These are phyloP conservation scores for Aspergillus funiculosus DNA, from an alignment of 495 filamentous ascomycete genomes.

Conservation along the genomic window DNA sequence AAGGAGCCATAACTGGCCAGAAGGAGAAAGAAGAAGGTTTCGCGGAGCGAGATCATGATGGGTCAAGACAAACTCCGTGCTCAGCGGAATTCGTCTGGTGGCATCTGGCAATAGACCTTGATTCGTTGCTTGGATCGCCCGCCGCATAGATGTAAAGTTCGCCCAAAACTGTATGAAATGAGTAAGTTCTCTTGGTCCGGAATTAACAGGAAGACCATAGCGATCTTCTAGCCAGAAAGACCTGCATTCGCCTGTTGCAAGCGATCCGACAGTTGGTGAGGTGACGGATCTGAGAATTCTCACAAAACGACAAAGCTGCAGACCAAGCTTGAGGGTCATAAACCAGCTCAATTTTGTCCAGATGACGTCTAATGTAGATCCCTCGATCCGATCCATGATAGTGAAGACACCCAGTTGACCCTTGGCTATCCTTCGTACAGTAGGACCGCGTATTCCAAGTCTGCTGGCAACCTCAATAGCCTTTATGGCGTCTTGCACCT, in stretches of 20 bases:
- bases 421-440: too few relatives aligned
- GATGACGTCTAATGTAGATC: conserved; percentile 7
- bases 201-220: conserved; percentile 8
- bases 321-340: conserved; percentile 7
- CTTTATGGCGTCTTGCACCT: too few relatives aligned
- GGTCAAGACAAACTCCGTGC: background rate
- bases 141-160: too few relatives aligned
- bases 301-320: conserved; percentile 11
- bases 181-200: conserved; percentile 1
- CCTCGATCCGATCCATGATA: too few relatives aligned
- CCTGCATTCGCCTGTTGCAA: conserved; percentile 14
- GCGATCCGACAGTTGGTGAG: conserved; percentile 13
- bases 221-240: conserved; percentile 20
- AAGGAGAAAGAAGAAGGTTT: conserved; percentile 10
- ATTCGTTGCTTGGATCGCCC: too few relatives aligned
- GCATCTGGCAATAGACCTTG: too few relatives aligned
- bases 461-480: too few relatives aligned
- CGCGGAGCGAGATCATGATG: conserved; percentile 5
- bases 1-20: conserved; percentile 15
- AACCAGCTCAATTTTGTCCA: conserved; percentile 11
- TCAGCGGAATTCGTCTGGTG: too few relatives aligned
- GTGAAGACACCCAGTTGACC: too few relatives aligned
- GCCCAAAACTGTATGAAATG: too few relatives aligned
- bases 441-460: too few relatives aligned
- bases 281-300: conserved; percentile 7